phyloP scores from a whole-genome alignment of 1,139 yeast species.

The Spencermartinsiella ligniputridi region DNA sequence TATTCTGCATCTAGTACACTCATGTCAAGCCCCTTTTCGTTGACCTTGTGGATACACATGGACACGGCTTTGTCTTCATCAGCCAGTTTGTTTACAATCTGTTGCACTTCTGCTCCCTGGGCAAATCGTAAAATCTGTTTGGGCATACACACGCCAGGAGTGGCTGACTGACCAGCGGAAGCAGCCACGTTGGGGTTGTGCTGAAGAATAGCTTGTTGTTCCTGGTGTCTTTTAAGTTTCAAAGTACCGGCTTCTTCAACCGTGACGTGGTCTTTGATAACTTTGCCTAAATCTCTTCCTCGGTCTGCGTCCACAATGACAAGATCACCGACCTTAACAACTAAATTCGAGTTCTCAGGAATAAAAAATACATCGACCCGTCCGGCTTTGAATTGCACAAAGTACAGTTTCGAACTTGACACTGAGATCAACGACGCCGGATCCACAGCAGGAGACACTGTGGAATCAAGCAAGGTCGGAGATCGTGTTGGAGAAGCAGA shows the following conservation, averaged over 20 bases:
- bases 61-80: conserved; percentile 74
- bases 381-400: conserved; percentile 84
- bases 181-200: conserved; percentile 26
- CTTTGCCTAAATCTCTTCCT: conserved; percentile 84
- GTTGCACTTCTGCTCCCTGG: conserved; percentile 55
- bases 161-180: conserved; percentile 30
- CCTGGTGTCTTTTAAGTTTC: conserved; percentile 74
- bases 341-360: conserved; percentile 48
- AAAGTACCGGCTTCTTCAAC: conserved; percentile 76
- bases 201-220: conserved; percentile 60
- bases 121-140: conserved; percentile 76
- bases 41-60: conserved; percentile 54
- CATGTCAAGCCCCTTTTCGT: conserved; percentile 44
- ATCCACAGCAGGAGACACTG: conserved; percentile 10
- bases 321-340: conserved; percentile 63
- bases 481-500: conserved; percentile 5
- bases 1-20: conserved; percentile 73
- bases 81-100: conserved; percentile 52
- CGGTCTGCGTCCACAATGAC: conserved; percentile 98
- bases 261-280: conserved; percentile 61
- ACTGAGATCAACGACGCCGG: conserved; percentile 23
- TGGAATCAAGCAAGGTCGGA: conserved; percentile 11
- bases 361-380: conserved; percentile 78
- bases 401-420: conserved; percentile 42
- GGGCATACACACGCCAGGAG: conserved; percentile 46